Conservation (phyloP, 305 asterid species). For the Fraxinus baroniana region DNA sequence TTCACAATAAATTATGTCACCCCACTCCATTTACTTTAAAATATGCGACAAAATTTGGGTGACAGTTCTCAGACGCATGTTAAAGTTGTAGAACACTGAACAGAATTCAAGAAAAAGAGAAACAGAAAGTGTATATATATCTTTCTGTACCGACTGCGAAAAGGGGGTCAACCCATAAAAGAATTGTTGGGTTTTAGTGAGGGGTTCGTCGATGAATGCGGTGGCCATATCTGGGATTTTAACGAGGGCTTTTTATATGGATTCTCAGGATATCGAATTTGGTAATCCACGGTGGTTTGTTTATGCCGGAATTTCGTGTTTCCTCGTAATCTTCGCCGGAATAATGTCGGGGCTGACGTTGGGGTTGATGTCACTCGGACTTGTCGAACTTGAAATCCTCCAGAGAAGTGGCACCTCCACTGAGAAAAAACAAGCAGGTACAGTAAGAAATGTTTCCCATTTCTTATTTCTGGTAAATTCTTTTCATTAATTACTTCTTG, state of each 20-base stretch:
- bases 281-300: conserved; percentile 93
- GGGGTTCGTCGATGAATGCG: conserved; percentile 46
- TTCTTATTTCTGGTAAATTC: not conserved
- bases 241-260: conserved; percentile 50
- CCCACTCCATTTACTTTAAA: not conserved
- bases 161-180: not conserved
- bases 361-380: conserved; percentile 94
- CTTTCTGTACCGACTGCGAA: not conserved
- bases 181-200: not conserved
- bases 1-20: not conserved
- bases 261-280: conserved; percentile 71
- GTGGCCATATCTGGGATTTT: conserved; percentile 33
- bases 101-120: not conserved
- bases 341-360: conserved; percentile 91
- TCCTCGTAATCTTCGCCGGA: conserved; percentile 93
- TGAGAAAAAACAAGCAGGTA: conserved; percentile 92
- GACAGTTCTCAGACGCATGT: not conserved
- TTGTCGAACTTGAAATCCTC: conserved; percentile 89
- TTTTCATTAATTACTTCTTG: not conserved
- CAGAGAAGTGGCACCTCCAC: conserved; percentile 70
- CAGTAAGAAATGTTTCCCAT: not conserved
- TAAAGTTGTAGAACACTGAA: not conserved
- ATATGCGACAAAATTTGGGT: too few relatives aligned
- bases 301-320: conserved; percentile 80
- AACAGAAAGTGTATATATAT: not conserved